phyloP scores from a whole-genome alignment of 2,329 filamentous ascomycete genomes.

The Fusarium coicis region DNA sequence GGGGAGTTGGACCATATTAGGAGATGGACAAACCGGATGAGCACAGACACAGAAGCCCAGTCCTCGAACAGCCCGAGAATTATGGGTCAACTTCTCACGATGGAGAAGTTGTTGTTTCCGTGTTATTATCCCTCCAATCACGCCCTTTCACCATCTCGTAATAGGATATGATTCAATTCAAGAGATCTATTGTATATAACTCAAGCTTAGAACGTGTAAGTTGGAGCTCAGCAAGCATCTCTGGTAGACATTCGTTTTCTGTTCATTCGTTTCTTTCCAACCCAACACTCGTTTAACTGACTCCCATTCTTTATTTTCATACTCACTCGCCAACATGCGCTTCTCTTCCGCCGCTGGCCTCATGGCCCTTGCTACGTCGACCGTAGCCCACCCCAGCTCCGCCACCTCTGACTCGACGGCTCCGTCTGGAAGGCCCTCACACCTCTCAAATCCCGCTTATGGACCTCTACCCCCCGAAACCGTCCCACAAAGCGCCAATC shows the following conservation, averaged over 20 bases:
- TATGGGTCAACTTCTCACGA: neutral
- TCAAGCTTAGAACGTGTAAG: neutral
- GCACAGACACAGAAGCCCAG: neutral
- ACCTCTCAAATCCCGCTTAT: constrained; percentile 26
- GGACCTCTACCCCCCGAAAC: constrained; percentile 26
- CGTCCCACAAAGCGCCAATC: constrained; percentile 44
- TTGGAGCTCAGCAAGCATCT: neutral
- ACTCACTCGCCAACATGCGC: constrained; percentile 31
- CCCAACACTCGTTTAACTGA: constrained; percentile 7
- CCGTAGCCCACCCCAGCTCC: constrained; percentile 28
- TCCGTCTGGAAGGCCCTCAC: constrained; percentile 44
- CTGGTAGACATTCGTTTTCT: constrained; percentile 22
- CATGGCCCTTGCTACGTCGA: constrained; percentile 39
- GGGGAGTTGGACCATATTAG: neutral
- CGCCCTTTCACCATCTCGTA: neutral
- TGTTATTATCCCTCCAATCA: constrained; percentile 24
- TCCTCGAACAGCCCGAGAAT: neutral
- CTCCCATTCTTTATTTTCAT: neutral
- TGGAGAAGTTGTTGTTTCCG: neutral
- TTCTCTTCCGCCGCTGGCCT: constrained; percentile 35
- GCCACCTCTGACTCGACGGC: constrained; percentile 44
- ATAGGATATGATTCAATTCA: neutral
- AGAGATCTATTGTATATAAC: constrained; percentile 1
- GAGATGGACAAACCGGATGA: neutral
- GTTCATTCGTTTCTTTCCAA: constrained; percentile 1